Base-by-base conservation (phyloP, 768 basidiomycete genomes). In the Podaxis sp. region DNA sequence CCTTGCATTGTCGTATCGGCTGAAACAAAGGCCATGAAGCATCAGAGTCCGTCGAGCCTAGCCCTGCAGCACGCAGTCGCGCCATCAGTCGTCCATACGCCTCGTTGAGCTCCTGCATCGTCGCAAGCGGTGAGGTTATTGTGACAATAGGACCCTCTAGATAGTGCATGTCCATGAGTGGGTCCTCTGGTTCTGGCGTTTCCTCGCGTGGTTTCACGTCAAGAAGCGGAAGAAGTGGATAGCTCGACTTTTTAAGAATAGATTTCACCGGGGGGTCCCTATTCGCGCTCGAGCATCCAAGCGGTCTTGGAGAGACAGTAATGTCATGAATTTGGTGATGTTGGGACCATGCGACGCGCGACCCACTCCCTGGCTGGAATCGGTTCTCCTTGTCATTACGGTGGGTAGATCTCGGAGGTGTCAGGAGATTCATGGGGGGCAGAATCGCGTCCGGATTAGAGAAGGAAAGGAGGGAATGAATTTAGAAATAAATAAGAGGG, bases 181-280 rank as follows among this genome's bases (percentile, higher is more conserved):
- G 88, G 66, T 86, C 83, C 1, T 74, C 72, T 2, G 92, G 91
- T 66, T 91, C 91, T n/a, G 91, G 92, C 0, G 91, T 93, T 13
- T 77, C 72, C 59, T 90, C 85, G 59, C 90, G 82, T 18, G 44
- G 55, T 38, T 74, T 71, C 13, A 73, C 64, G 32, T 58, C 56
- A 5, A 54, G 44, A 37, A 62, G 36, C 1, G 61, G 61, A 21
- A 57, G 61, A 7, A 58, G 51, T 2, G 50, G 74, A 50, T 72
- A 73, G 47, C 70, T 62, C 37, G 72, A 69, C 32, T 59, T 59
- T 56, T 65, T 65, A 50, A 65, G 64, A 35, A 70, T 77, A 36
- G 65, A 64, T 57, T 61, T 62, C 9, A 61, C 38, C 16, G 65
- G 67, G 1, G 40, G 59, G 0, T 76, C 80, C 74, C 62, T 67